Conservation (phyloP, 768 basidiomycete species). For the Roridomyces roridus region DNA sequence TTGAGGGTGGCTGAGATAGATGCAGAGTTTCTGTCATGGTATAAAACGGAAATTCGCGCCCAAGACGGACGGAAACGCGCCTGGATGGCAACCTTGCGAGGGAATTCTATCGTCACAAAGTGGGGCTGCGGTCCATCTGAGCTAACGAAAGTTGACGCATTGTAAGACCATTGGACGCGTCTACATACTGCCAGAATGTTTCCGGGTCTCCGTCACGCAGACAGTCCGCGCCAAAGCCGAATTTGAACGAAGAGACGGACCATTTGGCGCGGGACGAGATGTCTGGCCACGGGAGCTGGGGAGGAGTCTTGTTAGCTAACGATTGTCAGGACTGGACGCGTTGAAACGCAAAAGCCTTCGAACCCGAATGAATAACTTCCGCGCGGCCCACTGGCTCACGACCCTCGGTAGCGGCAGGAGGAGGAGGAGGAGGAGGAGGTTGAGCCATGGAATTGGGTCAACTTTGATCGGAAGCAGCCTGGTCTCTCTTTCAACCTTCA, state of each 20-base stretch:
- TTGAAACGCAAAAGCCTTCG: slow-evolving; percentile 5
- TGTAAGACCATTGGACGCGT: not conserved
- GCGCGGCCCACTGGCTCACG: slow-evolving; percentile 28
- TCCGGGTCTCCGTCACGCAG: slow-evolving; percentile 86
- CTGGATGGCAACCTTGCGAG: slow-evolving; percentile 87
- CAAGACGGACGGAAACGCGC: slow-evolving; percentile 44
- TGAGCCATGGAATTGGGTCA: too few relatives aligned
- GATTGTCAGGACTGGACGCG: slow-evolving; percentile 16
- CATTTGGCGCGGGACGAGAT: slow-evolving; percentile 91
- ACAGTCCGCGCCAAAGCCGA: slow-evolving; percentile 95
- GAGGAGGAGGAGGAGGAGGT: too few relatives aligned
- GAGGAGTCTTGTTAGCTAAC: slow-evolving; percentile 48
- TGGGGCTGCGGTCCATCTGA: slow-evolving; percentile 98
- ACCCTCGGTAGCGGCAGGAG: too few relatives aligned
- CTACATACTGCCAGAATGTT: slow-evolving; percentile 96
- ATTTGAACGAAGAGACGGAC: slow-evolving; percentile 97
- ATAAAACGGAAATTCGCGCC: not conserved
- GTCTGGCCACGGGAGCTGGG: slow-evolving; percentile 74
- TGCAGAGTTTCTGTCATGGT: slow-evolving; percentile 76
- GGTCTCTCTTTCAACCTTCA: too few relatives aligned
- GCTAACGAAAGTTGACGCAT: slow-evolving; percentile 41
- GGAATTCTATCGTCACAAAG: slow-evolving; percentile 93
- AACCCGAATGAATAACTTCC: slow-evolving; percentile 47
- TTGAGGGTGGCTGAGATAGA: slow-evolving; percentile 77
- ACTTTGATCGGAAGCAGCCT: too few relatives aligned